phyloP scores from a whole-genome alignment of 2,329 filamentous ascomycete genomes.

The Hansfordia pulvinata region DNA sequence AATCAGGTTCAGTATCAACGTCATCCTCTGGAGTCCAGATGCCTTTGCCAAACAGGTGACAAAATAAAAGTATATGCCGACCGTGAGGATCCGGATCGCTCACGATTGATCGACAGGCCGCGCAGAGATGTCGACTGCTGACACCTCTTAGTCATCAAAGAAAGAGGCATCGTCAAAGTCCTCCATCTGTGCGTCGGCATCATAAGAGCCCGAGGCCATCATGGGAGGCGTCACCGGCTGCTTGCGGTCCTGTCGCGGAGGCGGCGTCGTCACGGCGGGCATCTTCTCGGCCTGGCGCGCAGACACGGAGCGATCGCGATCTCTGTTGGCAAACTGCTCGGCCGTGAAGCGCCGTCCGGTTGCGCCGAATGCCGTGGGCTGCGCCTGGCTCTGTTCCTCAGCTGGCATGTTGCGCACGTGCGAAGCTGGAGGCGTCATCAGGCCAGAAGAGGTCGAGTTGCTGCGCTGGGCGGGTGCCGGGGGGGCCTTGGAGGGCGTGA shows the following conservation, averaged over 20 bases:
- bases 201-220: conserved; percentile 44
- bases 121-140: background rate
- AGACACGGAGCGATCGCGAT: conserved; percentile 17
- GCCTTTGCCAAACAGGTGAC: conserved; percentile 3
- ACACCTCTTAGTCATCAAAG: conserved; percentile 29
- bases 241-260: conserved; percentile 22
- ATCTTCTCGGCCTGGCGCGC: conserved; percentile 25
- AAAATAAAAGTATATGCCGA: conserved; percentile 5
- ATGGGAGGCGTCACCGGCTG: conserved; percentile 46
- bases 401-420: conserved; percentile 50
- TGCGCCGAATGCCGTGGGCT: conserved; percentile 47
- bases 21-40: conserved; percentile 5
- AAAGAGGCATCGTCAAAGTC: conserved; percentile 47
- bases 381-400: conserved; percentile 22
- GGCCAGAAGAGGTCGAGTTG: too few species aligned
- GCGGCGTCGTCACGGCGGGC: conserved; percentile 25
- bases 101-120: background rate
- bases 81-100: conserved; percentile 1
- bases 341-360: conserved; percentile 45
- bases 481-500: conserved; percentile 48
- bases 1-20: conserved; percentile 6
- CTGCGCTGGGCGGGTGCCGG: too few species aligned
- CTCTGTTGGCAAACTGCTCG: conserved; percentile 29
- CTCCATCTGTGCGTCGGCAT: conserved; percentile 44
- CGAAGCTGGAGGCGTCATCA: conserved; percentile 81